These are phyloP conservation scores for Diaporthe vexans DNA, from an alignment of 2,329 filamentous ascomycete genomes.

Conservation along the genomic window DNA sequence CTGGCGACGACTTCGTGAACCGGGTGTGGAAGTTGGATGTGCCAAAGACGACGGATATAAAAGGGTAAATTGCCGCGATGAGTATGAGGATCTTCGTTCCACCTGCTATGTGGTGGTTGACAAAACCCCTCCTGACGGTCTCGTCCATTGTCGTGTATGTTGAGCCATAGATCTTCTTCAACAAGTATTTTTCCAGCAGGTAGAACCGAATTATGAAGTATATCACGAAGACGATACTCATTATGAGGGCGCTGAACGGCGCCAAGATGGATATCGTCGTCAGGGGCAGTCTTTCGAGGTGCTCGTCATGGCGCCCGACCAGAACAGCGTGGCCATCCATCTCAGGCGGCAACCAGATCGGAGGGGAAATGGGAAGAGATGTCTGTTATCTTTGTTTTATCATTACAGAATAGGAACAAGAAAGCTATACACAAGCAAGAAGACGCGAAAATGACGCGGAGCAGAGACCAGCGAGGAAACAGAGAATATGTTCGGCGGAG, in stretches of 20 bases:
- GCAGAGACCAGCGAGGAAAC: background rate
- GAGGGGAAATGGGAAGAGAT: background rate
- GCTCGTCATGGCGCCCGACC: conserved; percentile 21
- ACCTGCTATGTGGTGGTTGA: conserved; percentile 36
- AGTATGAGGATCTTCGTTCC: conserved; percentile 32
- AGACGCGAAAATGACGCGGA: too few relatives aligned
- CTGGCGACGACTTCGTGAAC: background rate
- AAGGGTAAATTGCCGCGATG: conserved; percentile 19
- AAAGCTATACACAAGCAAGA: background rate
- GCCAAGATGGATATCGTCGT: conserved; percentile 26
- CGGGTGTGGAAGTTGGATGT: conserved; percentile 23
- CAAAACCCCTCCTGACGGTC: conserved; percentile 1
- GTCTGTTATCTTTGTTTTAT: background rate
- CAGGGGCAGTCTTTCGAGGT: conserved; percentile 16
- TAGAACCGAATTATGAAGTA: conserved; percentile 23
- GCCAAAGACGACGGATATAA: conserved; percentile 34
- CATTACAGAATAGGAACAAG: background rate
- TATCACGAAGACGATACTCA: conserved; percentile 30
- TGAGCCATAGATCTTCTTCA: conserved; percentile 24
- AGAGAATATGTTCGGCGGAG: too few relatives aligned
- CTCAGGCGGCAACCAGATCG: background rate
- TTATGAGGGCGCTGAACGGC: conserved; percentile 22
- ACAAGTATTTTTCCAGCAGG: conserved; percentile 15
- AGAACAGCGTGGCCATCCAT: background rate
- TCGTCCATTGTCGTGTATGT: conserved; percentile 34